Evolutionary conservation across 306 rosid genomes (phyloP).

Genomic region (Cucurbita maxima): DNA sequence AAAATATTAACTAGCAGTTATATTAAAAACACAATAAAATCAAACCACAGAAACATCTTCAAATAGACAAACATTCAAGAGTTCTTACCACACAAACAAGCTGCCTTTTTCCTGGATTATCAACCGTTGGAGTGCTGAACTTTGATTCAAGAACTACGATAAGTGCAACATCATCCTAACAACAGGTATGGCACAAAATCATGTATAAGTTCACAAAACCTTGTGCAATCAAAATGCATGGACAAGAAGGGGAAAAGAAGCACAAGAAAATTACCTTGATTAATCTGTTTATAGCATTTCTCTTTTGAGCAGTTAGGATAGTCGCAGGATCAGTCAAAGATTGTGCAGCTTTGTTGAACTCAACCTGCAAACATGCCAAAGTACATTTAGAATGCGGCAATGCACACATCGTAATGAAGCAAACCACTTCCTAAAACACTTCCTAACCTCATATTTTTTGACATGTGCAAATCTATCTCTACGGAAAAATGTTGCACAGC

Average conservation of each 20-base stretch:
- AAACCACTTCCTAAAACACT: constrained; percentile 17
- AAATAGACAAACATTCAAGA: background rate
- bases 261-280: constrained; percentile 48
- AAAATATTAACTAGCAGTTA: background rate
- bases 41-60: background rate
- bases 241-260: constrained; percentile 3
- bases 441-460: constrained; percentile 88
- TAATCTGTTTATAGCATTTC: constrained; percentile 73
- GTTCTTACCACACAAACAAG: constrained; percentile 91
- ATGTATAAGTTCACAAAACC: background rate
- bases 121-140: constrained; percentile 63
- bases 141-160: constrained; percentile 92
- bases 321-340: constrained; percentile 72
- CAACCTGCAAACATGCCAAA: constrained; percentile 57
- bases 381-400: constrained; percentile 5
- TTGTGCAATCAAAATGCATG: background rate
- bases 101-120: constrained; percentile 77
- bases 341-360: constrained; percentile 93
- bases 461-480: constrained; percentile 90
- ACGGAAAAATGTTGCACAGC: constrained; percentile 98
- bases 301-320: constrained; percentile 74
- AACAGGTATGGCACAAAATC: constrained; percentile 7
- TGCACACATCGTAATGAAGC: background rate
- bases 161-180: constrained; percentile 89
- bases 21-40: background rate